Conservation (phyloP, 2,329 filamentous ascomycete species). For the Colletotrichum lupini region DNA sequence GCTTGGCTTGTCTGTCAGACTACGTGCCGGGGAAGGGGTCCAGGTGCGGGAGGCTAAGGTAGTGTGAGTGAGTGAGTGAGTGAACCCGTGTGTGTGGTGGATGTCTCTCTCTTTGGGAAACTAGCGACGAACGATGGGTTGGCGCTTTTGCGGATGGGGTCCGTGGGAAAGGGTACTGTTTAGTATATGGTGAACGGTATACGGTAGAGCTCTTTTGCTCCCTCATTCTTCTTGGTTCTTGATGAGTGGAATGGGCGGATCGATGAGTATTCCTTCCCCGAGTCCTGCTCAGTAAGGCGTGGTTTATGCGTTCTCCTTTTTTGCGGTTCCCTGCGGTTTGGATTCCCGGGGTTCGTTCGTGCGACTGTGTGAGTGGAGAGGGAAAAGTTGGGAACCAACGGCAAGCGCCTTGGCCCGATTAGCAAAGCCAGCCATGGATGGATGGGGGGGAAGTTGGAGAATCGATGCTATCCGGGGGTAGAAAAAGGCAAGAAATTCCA, state of each 20-base stretch:
- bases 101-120: not conserved
- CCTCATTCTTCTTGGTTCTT: not conserved
- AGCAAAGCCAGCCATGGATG: not conserved
- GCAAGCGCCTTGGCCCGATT: not conserved
- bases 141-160: not conserved
- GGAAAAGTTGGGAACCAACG: not conserved
- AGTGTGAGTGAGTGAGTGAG: not conserved
- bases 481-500: too few relatives aligned
- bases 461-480: not conserved
- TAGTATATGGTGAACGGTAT: not conserved
- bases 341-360: not conserved
- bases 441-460: not conserved
- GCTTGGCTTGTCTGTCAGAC: not conserved
- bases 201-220: not conserved
- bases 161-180: not conserved
- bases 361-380: not conserved
- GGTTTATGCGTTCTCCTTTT: not conserved
- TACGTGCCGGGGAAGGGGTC: constrained; percentile 9
- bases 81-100: not conserved
- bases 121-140: not conserved
- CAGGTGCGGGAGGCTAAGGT: constrained; percentile 1
- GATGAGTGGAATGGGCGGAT: not conserved
- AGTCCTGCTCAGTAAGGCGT: not conserved
- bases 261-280: not conserved
- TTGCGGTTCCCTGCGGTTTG: not conserved